Conservation (phyloP, 2,329 filamentous ascomycete genomes). For the Fusarium abutilonis region DNA sequence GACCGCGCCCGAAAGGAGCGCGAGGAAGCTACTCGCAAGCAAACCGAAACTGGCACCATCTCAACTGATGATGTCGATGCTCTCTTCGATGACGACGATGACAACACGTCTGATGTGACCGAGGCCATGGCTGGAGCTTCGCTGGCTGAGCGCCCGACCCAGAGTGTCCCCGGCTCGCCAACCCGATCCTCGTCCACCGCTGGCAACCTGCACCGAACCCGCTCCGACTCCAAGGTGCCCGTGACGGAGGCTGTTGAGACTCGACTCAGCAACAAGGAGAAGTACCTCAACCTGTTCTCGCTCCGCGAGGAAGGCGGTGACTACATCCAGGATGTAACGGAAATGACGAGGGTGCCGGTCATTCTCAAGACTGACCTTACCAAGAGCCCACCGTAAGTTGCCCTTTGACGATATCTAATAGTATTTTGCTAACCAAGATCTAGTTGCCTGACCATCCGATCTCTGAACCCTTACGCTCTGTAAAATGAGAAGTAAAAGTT, state of each 20-base stretch:
- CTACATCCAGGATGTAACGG: slow-evolving; percentile 97
- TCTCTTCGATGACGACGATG: slow-evolving; percentile 94
- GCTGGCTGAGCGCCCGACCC: slow-evolving; percentile 86
- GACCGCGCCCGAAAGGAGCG: slow-evolving; percentile 84
- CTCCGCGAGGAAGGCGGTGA: slow-evolving; percentile 92
- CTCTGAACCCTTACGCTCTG: slow-evolving; percentile 80
- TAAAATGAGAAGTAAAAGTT: slow-evolving; percentile 47
- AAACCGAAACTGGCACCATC: slow-evolving; percentile 94
- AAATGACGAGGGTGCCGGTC: slow-evolving; percentile 97
- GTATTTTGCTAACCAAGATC: slow-evolving; percentile 37
- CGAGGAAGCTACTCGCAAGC: slow-evolving; percentile 90
- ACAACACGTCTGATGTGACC: slow-evolving; percentile 87
- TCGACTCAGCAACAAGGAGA: slow-evolving; percentile 91
- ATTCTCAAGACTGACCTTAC: slow-evolving; percentile 97
- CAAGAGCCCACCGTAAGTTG: slow-evolving; percentile 98
- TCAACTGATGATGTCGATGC: slow-evolving; percentile 93
- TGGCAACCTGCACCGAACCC: slow-evolving; percentile 82
- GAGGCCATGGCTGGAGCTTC: slow-evolving; percentile 93
- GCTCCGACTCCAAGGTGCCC: slow-evolving; percentile 92
- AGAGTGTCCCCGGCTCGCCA: slow-evolving; percentile 94
- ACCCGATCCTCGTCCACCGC: slow-evolving; percentile 75
- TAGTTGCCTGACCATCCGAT: slow-evolving; percentile 85
- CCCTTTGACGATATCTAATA: background rate
- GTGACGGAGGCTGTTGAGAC: slow-evolving; percentile 78
- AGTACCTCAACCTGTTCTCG: slow-evolving; percentile 89